Evolutionary conservation across 345 rosid species (phyloP).

Genomic region (Eucalyptus polybractea): DNA sequence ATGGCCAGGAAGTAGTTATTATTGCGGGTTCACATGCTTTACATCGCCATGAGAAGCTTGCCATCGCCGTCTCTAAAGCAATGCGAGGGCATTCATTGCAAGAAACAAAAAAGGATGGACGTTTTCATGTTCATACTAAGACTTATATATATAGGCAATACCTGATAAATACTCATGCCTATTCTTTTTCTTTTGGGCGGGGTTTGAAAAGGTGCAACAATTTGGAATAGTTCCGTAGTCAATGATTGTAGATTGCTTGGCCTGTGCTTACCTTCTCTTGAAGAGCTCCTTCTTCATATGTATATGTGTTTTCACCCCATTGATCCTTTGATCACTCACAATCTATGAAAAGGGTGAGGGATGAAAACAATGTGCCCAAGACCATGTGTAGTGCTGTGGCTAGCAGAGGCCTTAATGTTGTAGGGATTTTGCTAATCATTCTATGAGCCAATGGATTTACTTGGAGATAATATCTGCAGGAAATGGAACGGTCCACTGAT

Average conservation of each 20-base stretch:
- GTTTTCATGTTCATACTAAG: slow-evolving; percentile 92
- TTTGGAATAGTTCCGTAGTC: neutral
- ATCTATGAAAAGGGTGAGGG: neutral
- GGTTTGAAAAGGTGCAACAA: neutral
- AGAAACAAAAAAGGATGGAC: slow-evolving; percentile 91
- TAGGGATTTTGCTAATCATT: neutral
- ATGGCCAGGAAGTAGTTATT: slow-evolving; percentile 86
- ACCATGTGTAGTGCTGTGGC: neutral
- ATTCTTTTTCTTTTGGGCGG: neutral
- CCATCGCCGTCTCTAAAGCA: slow-evolving; percentile 95
- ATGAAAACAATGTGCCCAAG: neutral
- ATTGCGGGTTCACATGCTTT: slow-evolving; percentile 83
- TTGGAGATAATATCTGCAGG: slow-evolving; percentile 31
- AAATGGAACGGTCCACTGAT: slow-evolving; percentile 96
- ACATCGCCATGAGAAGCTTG: slow-evolving; percentile 92
- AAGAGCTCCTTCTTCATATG: neutral
- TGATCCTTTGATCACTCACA: neutral
- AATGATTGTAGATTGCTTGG: neutral
- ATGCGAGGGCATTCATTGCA: slow-evolving; percentile 97
- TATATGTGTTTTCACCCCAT: neutral
- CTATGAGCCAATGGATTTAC: neutral
- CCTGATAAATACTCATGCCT: neutral
- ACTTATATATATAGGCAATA: slow-evolving; percentile 43
- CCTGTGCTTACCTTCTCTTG: neutral
- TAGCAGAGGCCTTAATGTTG: neutral